phyloP scores from a whole-genome alignment of 2,329 filamentous ascomycete genomes.

The Sphaerulina musiva region DNA sequence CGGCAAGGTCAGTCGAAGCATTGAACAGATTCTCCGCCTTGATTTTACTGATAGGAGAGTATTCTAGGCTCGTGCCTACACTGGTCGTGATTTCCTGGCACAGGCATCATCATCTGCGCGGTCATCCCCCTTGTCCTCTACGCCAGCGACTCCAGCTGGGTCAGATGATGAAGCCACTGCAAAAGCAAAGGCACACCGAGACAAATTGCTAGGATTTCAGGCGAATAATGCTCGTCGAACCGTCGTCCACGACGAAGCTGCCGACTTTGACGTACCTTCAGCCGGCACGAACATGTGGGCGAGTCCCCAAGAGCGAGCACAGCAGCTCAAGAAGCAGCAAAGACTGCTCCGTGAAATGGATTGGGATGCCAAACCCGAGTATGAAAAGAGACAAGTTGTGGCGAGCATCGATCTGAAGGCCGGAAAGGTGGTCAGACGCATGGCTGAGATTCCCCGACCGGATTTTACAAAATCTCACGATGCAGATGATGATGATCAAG shows the following conservation, averaged over 20 bases:
- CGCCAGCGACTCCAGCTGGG: slow-evolving; percentile 24
- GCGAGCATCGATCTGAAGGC: slow-evolving; percentile 77
- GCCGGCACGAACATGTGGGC: slow-evolving; percentile 71
- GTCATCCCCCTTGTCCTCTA: slow-evolving; percentile 33
- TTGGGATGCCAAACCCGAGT: slow-evolving; percentile 77
- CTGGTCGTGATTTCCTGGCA: slow-evolving; percentile 34
- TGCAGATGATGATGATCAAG: slow-evolving; percentile 37
- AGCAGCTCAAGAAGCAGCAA: slow-evolving; percentile 79
- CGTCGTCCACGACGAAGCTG: slow-evolving; percentile 78
- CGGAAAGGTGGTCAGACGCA: slow-evolving; percentile 67
- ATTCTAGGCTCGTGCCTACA: slow-evolving; percentile 28
- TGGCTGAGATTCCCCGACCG: slow-evolving; percentile 56
- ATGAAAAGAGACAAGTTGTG: slow-evolving; percentile 79
- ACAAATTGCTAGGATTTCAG: slow-evolving; percentile 75
- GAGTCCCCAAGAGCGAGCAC: slow-evolving; percentile 70
- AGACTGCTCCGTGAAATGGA: slow-evolving; percentile 77
- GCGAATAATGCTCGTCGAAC: slow-evolving; percentile 79
- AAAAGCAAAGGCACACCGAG: slow-evolving; percentile 69
- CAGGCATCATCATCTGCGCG: slow-evolving; percentile 31
- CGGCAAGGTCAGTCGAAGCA: slow-evolving; percentile 23
- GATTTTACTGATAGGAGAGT: background rate
- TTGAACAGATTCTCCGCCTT: slow-evolving; percentile 6
- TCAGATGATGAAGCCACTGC: slow-evolving; percentile 51
- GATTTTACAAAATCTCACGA: slow-evolving; percentile 42
- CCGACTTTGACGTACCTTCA: slow-evolving; percentile 60